phyloP scores from a whole-genome alignment of 805 yeast genomes.

The Komagataella mondaviorum region DNA sequence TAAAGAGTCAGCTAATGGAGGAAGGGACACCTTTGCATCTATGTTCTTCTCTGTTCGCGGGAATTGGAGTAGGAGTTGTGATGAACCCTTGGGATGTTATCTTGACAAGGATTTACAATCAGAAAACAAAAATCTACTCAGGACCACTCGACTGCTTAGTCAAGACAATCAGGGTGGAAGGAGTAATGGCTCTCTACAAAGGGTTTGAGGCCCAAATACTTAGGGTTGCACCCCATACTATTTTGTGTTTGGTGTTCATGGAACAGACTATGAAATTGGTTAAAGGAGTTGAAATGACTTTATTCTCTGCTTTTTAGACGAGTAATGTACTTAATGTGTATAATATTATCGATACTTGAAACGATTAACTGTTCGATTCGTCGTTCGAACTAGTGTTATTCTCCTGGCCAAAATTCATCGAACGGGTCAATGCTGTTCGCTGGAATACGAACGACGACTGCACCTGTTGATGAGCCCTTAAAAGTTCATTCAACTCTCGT shows the following conservation, averaged over 20 bases:
- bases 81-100: conserved; percentile 98
- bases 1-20: conserved; percentile 33
- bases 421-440: neutral
- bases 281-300: conserved; percentile 23
- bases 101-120: conserved; percentile 89
- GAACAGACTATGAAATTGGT: conserved; percentile 78
- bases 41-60: conserved; percentile 62
- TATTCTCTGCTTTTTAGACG: conserved; percentile 4
- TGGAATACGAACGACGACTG: neutral
- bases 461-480: neutral
- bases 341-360: neutral
- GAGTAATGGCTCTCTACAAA: conserved; percentile 77
- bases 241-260: conserved; percentile 83
- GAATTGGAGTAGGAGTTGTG: conserved; percentile 84
- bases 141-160: conserved; percentile 84
- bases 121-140: conserved; percentile 71
- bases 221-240: conserved; percentile 92
- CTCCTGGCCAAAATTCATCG: neutral
- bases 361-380: neutral
- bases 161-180: conserved; percentile 76
- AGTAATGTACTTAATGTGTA: neutral
- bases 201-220: conserved; percentile 90
- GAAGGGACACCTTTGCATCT: conserved; percentile 66
- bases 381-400: neutral
- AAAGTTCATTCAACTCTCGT: neutral